Percentiles rank a stretch among this genome's conserved stretches.
Conservation (phyloP, 306 rosid species). For the Quercus alba region DNA sequence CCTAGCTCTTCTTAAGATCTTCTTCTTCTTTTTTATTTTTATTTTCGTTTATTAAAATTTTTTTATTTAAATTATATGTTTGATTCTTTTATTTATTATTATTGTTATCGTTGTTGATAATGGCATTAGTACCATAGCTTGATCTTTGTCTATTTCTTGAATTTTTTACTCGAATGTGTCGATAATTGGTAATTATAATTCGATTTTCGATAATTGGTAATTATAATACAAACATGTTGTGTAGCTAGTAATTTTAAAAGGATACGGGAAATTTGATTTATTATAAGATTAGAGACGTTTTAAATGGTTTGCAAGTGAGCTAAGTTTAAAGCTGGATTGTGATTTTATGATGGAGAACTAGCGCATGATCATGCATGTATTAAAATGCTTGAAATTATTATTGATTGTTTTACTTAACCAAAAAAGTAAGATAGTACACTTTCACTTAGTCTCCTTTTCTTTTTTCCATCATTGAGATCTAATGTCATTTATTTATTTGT, state of each 20-base stretch:
- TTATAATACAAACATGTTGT: not conserved
- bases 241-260: not conserved
- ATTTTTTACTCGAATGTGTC: not conserved
- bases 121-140: not conserved
- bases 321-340: not conserved
- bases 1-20: constrained; percentile 12
- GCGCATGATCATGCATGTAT: not conserved
- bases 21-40: not conserved
- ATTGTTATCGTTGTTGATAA: not conserved
- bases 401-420: not conserved
- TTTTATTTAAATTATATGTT: not conserved
- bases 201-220: not conserved
- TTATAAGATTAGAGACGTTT: not conserved
- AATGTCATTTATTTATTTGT: not conserved
- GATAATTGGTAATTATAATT: not conserved
- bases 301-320: not conserved
- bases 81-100: not conserved
- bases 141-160: not conserved
- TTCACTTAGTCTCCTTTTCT: not conserved
- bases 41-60: not conserved
- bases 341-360: not conserved
- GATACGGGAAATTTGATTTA: not conserved
- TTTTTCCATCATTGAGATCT: not conserved
- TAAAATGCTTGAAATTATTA: not conserved
- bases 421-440: too few relatives aligned